Base-by-base conservation (phyloP, 2,329 filamentous ascomycete genomes). In the Pseudopyrenochaeta lycopersici region DNA sequence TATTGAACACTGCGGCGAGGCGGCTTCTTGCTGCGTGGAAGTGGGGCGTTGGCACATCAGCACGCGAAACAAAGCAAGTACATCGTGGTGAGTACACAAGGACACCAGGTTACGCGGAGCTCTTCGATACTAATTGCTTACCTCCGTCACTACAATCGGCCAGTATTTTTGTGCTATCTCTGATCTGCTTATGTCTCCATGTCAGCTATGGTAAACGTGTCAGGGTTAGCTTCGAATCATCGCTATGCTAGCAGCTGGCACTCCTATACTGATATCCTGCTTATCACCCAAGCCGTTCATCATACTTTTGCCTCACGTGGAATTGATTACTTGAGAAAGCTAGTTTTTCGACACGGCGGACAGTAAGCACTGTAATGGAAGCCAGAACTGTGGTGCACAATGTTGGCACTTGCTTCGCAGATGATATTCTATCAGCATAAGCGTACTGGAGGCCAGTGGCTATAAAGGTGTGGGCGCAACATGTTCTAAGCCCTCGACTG, bases 361-460 rank as follows among this genome's bases (percentile, higher is more conserved):
- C 32, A 35, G 32, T 35, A 35, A 35, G 32, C 15, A 35, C 32
- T 35, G 32, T 35, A 35, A 35, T 35, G 32, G 32, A 35, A 35
- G 32, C 32, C 23, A 27, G 23, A 27, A 27, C 23, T 27, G 23
- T 27, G 23, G 23, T 27, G 23, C 23, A 27, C 4, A 27, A 27
- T 27, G 23, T 27, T 27, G 23, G 23, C 32, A 35, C 32, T 35
- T 35, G 32, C 41, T 27, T 21, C 27, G 27, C 39, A 30, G 27
- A 43, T 17, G 41, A 14, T 17, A 15, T 17, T 43, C 41, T 43
- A 27, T 43, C 41, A 32, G 41, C 41, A 43, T 43, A 43, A 43
- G 41, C 41, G n/a, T 43, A 43, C 41, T 43, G 41, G 7, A 18
- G 23, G 41, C 23, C 11, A n/a, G 41, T 11, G 21, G 18, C 41